A percentile compares a stretch with the other conserved stretches of the same genome.
Evolutionary conservation across 306 rosid species (phyloP).

Genomic region (Dalbergia cochinchinensis): DNA sequence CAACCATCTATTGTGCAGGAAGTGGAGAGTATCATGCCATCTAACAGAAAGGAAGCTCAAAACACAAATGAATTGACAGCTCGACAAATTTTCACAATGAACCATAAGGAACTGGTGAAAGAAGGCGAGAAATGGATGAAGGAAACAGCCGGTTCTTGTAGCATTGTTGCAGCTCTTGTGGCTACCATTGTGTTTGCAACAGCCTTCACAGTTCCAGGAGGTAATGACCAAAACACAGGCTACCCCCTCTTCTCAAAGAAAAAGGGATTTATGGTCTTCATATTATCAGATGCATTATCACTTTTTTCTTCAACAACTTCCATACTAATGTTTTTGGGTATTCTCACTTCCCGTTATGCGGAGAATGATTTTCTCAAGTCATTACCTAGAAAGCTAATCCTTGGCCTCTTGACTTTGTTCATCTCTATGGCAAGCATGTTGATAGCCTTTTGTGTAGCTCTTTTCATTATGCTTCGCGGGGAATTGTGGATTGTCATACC

Average conservation of each 20-base stretch:
- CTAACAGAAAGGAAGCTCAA: background rate
- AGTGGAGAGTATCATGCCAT: background rate
- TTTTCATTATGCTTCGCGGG: background rate
- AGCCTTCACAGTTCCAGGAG: conserved; percentile 32
- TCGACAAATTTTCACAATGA: background rate
- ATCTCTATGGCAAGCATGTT: conserved; percentile 10
- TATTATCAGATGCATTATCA: background rate
- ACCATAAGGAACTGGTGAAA: background rate
- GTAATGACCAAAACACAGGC: background rate
- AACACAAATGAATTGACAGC: background rate
- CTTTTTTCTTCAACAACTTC: conserved; percentile 22
- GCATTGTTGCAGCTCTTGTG: background rate
- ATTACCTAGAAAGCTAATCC: background rate
- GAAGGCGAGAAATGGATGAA: conserved; percentile 35
- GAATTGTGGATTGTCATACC: conserved; percentile 7
- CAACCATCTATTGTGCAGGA: background rate
- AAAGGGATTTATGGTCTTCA: background rate
- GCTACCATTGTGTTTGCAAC: background rate
- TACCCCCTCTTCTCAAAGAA: background rate
- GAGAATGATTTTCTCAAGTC: conserved; percentile 21
- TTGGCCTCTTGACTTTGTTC: background rate
- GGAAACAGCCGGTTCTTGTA: background rate
- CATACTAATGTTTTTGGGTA: background rate
- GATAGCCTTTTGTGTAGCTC: conserved; percentile 14
- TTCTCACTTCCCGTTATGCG: background rate